Conservation (phyloP, 78 protist genomes). For the Polysphondylium violaceum region DNA sequence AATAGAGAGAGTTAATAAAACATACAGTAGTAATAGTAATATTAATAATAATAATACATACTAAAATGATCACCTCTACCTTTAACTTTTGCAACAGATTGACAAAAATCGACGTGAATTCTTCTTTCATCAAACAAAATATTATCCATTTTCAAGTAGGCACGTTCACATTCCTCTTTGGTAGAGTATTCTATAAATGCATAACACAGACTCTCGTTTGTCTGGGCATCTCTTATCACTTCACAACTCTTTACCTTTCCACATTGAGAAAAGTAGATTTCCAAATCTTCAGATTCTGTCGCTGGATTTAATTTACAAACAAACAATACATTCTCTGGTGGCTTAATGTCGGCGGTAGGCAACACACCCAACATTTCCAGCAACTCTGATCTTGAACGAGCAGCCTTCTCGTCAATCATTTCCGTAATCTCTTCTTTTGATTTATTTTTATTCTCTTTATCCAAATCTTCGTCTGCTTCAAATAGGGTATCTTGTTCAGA, state of each 20-base stretch:
- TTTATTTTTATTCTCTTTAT: constrained; percentile 37
- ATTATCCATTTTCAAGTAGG: constrained; percentile 97
- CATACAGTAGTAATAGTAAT: not conserved
- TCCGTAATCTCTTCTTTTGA: constrained; percentile 84
- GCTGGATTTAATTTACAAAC: constrained; percentile 97
- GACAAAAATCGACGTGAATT: constrained; percentile 97
- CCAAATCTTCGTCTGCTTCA: constrained; percentile 83
- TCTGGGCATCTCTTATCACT: constrained; percentile 91
- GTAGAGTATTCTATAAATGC: constrained; percentile 97
- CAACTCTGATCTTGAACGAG: constrained; percentile 88
- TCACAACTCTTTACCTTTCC: constrained; percentile 91
- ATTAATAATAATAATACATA: not conserved
- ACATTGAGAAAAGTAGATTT: constrained; percentile 92
- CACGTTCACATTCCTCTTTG: constrained; percentile 83
- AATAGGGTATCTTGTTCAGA: not conserved
- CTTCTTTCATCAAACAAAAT: constrained; percentile 98
- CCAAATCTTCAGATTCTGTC: constrained; percentile 96
- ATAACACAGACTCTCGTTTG: constrained; percentile 92
- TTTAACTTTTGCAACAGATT: constrained; percentile 87
- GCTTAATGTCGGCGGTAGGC: constrained; percentile 95
- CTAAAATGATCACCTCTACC: not conserved
- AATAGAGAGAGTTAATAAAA: not conserved
- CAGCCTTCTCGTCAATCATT: constrained; percentile 58
- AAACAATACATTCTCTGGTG: constrained; percentile 98
- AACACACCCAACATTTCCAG: constrained; percentile 94